Evolutionary conservation across 805 yeast genomes (phyloP), one percentile per base, ranked within the genome.

Genomic region (Kodamaea neixiangensis): DNA sequence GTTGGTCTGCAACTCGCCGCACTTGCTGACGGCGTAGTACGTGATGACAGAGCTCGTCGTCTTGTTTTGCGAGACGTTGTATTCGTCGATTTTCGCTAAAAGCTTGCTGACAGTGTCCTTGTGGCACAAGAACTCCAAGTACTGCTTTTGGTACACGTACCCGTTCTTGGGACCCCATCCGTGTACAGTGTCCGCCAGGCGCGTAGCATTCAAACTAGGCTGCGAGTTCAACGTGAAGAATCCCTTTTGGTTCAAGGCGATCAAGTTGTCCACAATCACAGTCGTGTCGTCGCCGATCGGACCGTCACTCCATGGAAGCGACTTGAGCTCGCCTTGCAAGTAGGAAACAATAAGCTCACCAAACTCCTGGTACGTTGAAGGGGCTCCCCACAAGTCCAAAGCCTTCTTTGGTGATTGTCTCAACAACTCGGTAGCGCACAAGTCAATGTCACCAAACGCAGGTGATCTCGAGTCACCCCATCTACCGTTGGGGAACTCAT

Each of bases 381-480:
- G 99, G 38, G 76, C 69, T 1, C 97, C 96, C 99, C 99, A 94
- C 53, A 93, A 71, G 61, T 88, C 90, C 29, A 83, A 71, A 0
- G 96, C 91, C 66, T 84, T 85, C 54, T 85, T 83, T 3, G 89
- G 85, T 2, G 92, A 82, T 67, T 90, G 96, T 68, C 96, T 82
- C 59, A 92, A 81, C 62, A 91, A 75, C 20, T 86, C 84, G 33
- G 90, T 81, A 17, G 93, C 94, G 58, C 85, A 85, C 48, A 87
- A 77, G 65, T 89, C 97, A 51, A 91, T 78, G 57, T 89, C 96
- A 61, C 96, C 97, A 71, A 87, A 92, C 1, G 98, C 98, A 3
- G 99, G 99, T 40, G 98, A 94, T 53, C 96, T 78, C 2, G 97
- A 89, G 67, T 94, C 97, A 62, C 99, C 99, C 92, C 97, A 94